Evolutionary conservation across 495 filamentous ascomycete genomes (phyloP).

Genomic region (Neurospora sp.): DNA sequence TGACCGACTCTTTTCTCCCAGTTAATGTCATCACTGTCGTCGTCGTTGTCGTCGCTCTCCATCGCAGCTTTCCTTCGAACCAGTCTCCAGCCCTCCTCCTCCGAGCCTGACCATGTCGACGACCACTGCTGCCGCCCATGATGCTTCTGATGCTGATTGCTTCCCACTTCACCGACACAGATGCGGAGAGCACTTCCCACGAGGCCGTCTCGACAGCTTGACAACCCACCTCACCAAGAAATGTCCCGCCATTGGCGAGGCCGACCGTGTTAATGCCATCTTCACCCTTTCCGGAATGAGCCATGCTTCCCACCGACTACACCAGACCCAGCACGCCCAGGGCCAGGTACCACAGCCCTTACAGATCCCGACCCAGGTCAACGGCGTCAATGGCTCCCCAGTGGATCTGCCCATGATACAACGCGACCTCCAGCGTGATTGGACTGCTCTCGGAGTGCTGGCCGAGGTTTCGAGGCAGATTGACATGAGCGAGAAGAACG

Average conservation of each 20-base stretch:
- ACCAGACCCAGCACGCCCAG: slow-evolving; percentile 15
- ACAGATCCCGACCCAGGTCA: slow-evolving; percentile 25
- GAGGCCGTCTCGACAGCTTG: slow-evolving; percentile 72
- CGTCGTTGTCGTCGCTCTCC: slow-evolving; percentile 1
- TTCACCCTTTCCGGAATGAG: slow-evolving; percentile 36
- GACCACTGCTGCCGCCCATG: neutral
- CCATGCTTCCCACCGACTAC: slow-evolving; percentile 18
- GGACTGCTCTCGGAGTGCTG: slow-evolving; percentile 67
- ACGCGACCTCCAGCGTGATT: slow-evolving; percentile 30
- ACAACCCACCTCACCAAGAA: slow-evolving; percentile 70
- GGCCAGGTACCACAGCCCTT: slow-evolving; percentile 11
- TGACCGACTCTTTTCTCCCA: neutral
- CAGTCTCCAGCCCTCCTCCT: neutral
- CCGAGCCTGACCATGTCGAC: slow-evolving; percentile 1
- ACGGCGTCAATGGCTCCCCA: slow-evolving; percentile 23
- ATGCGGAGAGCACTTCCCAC: slow-evolving; percentile 76
- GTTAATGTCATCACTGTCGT: neutral
- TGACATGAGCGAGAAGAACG: slow-evolving; percentile 41
- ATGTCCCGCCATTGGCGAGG: slow-evolving; percentile 61
- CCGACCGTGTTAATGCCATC: slow-evolving; percentile 55
- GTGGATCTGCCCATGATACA: slow-evolving; percentile 23
- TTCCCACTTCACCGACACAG: slow-evolving; percentile 7
- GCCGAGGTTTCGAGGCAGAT: slow-evolving; percentile 74
- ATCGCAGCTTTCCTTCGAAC: neutral
- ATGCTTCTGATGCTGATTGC: neutral